Conservation (phyloP, 805 yeast species). For the Starmerella gropengiesseri region DNA sequence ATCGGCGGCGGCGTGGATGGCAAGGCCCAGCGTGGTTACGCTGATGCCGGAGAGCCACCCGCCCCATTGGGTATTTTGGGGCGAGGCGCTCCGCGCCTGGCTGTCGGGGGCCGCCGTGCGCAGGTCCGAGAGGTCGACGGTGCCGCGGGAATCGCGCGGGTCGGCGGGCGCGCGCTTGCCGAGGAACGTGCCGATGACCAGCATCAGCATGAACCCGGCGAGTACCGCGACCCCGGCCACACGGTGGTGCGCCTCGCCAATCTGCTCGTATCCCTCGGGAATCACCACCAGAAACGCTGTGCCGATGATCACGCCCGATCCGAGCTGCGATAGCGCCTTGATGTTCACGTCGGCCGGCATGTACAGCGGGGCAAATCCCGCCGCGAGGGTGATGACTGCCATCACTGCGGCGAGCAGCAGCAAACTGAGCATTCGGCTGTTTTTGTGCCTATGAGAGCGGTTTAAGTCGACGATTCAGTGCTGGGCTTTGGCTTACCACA, state of each 20-base stretch:
- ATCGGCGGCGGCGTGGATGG: slow-evolving; percentile 59
- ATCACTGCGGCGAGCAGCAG: slow-evolving; percentile 20
- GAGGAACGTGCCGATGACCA: slow-evolving; percentile 36
- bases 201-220: slow-evolving; percentile 46
- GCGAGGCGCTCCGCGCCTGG: slow-evolving; percentile 1
- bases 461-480: too few species aligned
- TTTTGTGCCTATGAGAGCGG: too few species aligned
- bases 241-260: slow-evolving; percentile 20
- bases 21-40: slow-evolving; percentile 48
- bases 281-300: slow-evolving; percentile 48
- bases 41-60: slow-evolving; percentile 24
- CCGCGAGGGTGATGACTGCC: slow-evolving; percentile 22
- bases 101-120: slow-evolving; percentile 19
- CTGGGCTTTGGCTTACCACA: too few species aligned
- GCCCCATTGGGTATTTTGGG: too few species aligned
- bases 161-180: slow-evolving; percentile 14
- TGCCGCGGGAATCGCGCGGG: slow-evolving; percentile 3
- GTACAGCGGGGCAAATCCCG: slow-evolving; percentile 24
- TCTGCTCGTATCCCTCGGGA: slow-evolving; percentile 52
- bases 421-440: slow-evolving; percentile 21
- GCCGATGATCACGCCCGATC: slow-evolving; percentile 52
- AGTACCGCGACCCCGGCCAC: slow-evolving; percentile 31
- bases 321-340: slow-evolving; percentile 36
- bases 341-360: slow-evolving; percentile 8
- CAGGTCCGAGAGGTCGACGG: slow-evolving; percentile 26